Conservation (phyloP, 768 basidiomycete genomes). For the Leccinum longicurvipes region DNA sequence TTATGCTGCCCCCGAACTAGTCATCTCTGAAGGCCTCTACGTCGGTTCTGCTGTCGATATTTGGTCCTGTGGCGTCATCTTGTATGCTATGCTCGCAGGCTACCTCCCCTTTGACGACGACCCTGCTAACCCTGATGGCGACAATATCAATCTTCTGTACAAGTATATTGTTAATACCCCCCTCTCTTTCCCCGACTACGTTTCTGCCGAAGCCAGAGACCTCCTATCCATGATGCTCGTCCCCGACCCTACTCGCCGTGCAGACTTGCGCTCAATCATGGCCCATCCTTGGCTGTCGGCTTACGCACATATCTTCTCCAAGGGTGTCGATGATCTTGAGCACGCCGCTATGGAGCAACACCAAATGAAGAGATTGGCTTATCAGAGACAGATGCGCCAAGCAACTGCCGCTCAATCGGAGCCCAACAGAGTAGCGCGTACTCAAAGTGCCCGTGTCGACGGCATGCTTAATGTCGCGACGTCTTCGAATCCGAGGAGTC, state of each 20-base stretch:
- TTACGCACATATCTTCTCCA: conserved; percentile 50
- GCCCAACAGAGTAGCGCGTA: conserved; percentile 37
- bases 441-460: conserved; percentile 57
- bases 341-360: conserved; percentile 78
- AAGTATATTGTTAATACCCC: conserved; percentile 98
- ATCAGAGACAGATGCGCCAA: conserved; percentile 76
- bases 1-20: conserved; percentile 97
- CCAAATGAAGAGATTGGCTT: conserved; percentile 75
- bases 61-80: conserved; percentile 94
- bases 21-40: conserved; percentile 95
- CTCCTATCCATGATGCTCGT: conserved; percentile 91
- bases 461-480: conserved; percentile 33
- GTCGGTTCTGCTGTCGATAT: conserved; percentile 98
- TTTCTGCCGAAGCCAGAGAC: conserved; percentile 78
- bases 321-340: conserved; percentile 76
- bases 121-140: conserved; percentile 96
- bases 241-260: conserved; percentile 80
- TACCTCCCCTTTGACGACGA: conserved; percentile 99
- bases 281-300: conserved; percentile 80
- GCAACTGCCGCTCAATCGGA: conserved; percentile 35
- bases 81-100: conserved; percentile 95
- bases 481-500: conserved; percentile 37
- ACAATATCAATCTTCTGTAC: conserved; percentile 98
- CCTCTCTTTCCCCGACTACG: conserved; percentile 95
- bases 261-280: conserved; percentile 78